These are phyloP conservation scores for Aspergillus coremiiformis DNA, from an alignment of 495 filamentous ascomycete species.

Conservation along the genomic window DNA sequence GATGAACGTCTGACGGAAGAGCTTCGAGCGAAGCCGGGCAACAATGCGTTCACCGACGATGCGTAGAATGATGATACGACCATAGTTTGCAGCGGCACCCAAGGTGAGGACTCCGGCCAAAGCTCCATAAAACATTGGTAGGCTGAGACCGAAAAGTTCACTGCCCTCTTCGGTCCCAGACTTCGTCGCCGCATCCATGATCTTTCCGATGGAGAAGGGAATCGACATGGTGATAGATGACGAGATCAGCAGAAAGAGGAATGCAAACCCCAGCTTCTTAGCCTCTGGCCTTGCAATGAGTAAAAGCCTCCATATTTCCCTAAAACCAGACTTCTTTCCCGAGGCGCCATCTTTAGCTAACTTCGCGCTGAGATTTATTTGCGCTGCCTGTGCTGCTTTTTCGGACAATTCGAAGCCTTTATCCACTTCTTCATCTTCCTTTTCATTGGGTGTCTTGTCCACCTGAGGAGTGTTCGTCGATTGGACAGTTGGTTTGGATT, in stretches of 20 bases:
- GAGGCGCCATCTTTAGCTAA: conserved; percentile 69
- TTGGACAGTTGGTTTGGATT: conserved; percentile 19
- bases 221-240: conserved; percentile 90
- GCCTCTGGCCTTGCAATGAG: conserved; percentile 82
- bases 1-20: conserved; percentile 82
- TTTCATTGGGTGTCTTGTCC: conserved; percentile 16
- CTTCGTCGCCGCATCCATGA: conserved; percentile 78
- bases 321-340: conserved; percentile 56
- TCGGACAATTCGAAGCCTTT: conserved; percentile 60
- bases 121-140: conserved; percentile 70
- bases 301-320: conserved; percentile 79
- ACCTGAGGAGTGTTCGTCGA: conserved; percentile 13
- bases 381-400: conserved; percentile 77
- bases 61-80: conserved; percentile 85
- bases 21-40: conserved; percentile 74
- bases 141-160: conserved; percentile 63
- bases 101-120: conserved; percentile 61
- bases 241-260: conserved; percentile 76
- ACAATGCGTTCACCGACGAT: conserved; percentile 95
- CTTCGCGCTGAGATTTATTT: conserved; percentile 81
- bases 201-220: conserved; percentile 91
- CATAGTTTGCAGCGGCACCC: conserved; percentile 84
- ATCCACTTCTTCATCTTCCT: conserved; percentile 43
- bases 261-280: conserved; percentile 68
- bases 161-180: conserved; percentile 38